These are phyloP conservation scores for Blastomyces parvus DNA, from an alignment of 2,329 filamentous ascomycete genomes.

Conservation along the genomic window DNA sequence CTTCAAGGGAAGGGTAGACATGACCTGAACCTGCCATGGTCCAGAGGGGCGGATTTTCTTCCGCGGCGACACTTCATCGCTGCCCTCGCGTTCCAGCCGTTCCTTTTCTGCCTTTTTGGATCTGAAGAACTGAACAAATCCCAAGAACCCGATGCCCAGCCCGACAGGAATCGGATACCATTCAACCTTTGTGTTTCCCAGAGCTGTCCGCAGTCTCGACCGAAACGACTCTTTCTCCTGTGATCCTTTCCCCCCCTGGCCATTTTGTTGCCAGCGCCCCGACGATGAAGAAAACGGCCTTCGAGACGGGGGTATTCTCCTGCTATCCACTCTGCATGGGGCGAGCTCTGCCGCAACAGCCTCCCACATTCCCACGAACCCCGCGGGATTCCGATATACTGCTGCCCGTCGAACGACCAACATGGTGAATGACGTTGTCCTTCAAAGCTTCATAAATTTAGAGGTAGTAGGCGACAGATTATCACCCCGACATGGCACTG, in stretches of 20 bases:
- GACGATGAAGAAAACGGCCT: slow-evolving; percentile 33
- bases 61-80: slow-evolving; percentile 40
- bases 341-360: not conserved
- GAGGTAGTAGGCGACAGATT: not conserved
- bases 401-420: slow-evolving; percentile 6
- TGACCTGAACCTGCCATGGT: slow-evolving; percentile 87
- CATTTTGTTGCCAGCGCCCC: slow-evolving; percentile 32
- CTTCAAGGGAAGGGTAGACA: slow-evolving; percentile 87
- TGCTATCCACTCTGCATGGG: slow-evolving; percentile 9
- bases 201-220: slow-evolving; percentile 48
- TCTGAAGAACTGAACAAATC: slow-evolving; percentile 74
- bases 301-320: slow-evolving; percentile 6
- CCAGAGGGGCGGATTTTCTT: slow-evolving; percentile 67
- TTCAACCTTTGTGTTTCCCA: slow-evolving; percentile 58
- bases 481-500: not conserved
- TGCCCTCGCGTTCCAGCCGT: slow-evolving; percentile 41
- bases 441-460: not conserved
- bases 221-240: slow-evolving; percentile 44
- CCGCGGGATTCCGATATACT: slow-evolving; percentile 7
- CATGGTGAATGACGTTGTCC: slow-evolving; percentile 3
- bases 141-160: slow-evolving; percentile 75
- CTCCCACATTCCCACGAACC: not conserved
- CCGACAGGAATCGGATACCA: slow-evolving; percentile 89
- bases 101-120: slow-evolving; percentile 46
- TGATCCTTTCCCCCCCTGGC: slow-evolving; percentile 29